Base-by-base conservation (phyloP, 495 filamentous ascomycete species). In the Lophiostoma macrostomum region DNA sequence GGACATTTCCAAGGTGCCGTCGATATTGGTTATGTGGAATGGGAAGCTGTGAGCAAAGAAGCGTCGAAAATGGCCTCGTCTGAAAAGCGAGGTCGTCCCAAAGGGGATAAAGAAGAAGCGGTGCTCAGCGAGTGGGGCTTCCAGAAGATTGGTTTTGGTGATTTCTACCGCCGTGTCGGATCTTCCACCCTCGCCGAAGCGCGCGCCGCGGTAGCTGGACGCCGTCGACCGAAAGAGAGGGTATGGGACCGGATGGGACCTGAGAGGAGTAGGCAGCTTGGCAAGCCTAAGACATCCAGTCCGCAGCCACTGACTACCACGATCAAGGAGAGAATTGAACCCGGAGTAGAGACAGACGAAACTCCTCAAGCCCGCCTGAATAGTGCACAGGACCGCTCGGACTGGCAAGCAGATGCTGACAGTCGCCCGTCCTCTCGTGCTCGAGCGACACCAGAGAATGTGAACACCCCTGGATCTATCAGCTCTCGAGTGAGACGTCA, bases 1-100 rank as follows among this genome's bases (percentile, higher is more conserved):
- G 65, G 60, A 3, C 77, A 80, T 53, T 86, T 83, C 53, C 63
- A 76, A 20, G 73, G 75, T 47, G 68, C 82, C 10, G 82, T 85
- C 12, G 74, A 83, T 23, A 65, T 64, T 22, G 81, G 80, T 4
- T 58, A 74, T 31, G 67, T 77, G 5, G 66, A 66, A 12, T 85
- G 81, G 76, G 80, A 84, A 57, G 78, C 79, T 2, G 81, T 85
- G 70, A 28, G 53, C 68, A 24, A 61, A 67, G n/a, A 74, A 16
- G 45, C 50, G 8, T 8, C 24, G 25, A 54, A 31, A 54, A 22
- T 5, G 10, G 24, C 43, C 10, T 30, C 30, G 12, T 12, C 12
- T 5, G 27, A 31, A 4, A 37, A 37, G 23, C 18, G 4, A 23
- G 27, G 27, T 5, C 14, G 2, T 16, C 31, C 12, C 13, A 23